Base-by-base conservation (phyloP, 805 yeast species). In the Candida corydali region DNA sequence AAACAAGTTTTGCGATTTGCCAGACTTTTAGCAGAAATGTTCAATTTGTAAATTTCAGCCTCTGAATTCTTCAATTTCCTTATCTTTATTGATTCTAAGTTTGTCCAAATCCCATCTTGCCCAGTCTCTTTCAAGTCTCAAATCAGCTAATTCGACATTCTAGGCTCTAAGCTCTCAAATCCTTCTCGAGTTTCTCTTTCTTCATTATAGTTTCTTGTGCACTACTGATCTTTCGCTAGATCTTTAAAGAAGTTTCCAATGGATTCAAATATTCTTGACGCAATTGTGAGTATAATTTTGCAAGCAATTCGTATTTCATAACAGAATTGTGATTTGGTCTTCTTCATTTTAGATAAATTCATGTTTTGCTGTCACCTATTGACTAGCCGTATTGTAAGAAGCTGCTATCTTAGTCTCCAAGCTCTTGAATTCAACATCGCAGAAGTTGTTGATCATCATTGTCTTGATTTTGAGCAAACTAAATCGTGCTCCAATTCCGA, bases 141-240 rank as follows among this genome's bases (percentile, higher is more conserved):
- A 70, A 49, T 86, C 95, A 1, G 95, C 95, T 42, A 87, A 70
- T 59, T 87, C 96, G 29, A 87, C 71, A 54, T 86, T 87, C 61
- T 88, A 88, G 10, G n/a, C n/a, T n/a, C n/a, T n/a, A n/a, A n/a
- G 89, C 74, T 55, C 86, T 87, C 57, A 87, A 65, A 41, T 88
- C 96, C 38, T 84, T 74, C 49, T 88, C 96, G 25, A 84, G 62
- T 52, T 77, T 78, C 51, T 88, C 96, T 46, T 88, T 78, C 59
- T 80, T 83, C 44, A 83, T 83, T 44, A 88, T 76, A 0, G 95
- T 84, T 61, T 88, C 96, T 55, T 87, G 95, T 8, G 96, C 96
- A 46, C 77, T 70, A 10, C 88, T 82, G 3, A 93, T 94, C 60
- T 85, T 86, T 47, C 86, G 85, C 61, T 87, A 94, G 32, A 82